Percentiles rank a stretch among this genome's conserved stretches.
phyloP scores from a whole-genome alignment of 495 filamentous ascomycete species.

The Neurospora sp. region DNA sequence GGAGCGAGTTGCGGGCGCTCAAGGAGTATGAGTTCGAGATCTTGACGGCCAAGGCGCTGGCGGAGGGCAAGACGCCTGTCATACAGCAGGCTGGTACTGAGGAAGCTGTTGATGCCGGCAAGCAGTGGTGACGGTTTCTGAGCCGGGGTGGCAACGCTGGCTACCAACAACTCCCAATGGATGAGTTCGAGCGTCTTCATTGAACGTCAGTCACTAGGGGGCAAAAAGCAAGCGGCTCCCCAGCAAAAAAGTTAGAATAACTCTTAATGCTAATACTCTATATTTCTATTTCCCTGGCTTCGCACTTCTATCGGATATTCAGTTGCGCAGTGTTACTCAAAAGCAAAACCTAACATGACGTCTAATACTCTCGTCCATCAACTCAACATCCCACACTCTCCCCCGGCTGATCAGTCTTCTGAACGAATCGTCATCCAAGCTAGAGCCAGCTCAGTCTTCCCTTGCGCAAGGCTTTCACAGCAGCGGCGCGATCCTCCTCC shows the following conservation, averaged over 20 bases:
- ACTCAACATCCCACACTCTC: neutral
- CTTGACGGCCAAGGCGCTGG: constrained; percentile 46
- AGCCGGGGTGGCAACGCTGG: neutral
- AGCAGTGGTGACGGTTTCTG: constrained; percentile 6
- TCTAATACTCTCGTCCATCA: neutral
- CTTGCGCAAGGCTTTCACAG: neutral
- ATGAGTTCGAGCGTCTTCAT: neutral
- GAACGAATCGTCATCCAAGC: neutral
- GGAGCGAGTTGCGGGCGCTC: constrained; percentile 71
- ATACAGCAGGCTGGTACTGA: constrained; percentile 13
- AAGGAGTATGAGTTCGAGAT: constrained; percentile 96
- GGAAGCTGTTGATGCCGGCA: constrained; percentile 8
- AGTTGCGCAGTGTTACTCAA: neutral
- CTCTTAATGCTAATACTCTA: constrained; percentile 9
- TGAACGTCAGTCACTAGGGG: neutral
- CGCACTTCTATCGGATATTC: neutral
- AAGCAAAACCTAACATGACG: neutral
- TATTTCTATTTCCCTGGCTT: neutral
- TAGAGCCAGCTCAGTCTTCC: constrained; percentile 7
- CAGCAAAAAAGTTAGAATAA: neutral
- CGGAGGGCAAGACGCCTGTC: constrained; percentile 7
- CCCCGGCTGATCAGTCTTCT: neutral
- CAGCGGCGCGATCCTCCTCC: constrained; percentile 1
- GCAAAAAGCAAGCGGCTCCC: neutral
- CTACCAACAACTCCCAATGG: neutral